Conservation (phyloP, 2,329 filamentous ascomycete genomes). For the Alternaria longipes region DNA sequence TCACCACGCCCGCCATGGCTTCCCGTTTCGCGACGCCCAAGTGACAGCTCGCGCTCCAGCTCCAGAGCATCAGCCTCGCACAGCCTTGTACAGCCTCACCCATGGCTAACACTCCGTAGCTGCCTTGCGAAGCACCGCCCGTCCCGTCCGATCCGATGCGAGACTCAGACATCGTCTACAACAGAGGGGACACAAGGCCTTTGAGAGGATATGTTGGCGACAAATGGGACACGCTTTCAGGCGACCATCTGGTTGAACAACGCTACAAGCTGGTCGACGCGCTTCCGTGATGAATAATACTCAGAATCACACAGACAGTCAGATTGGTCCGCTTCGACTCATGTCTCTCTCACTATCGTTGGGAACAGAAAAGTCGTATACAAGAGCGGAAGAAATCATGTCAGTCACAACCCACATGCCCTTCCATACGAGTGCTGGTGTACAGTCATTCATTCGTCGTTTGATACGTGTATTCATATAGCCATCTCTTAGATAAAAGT, state of each 20-base stretch:
- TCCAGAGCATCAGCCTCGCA: conserved; percentile 5
- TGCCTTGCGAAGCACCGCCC: conserved; percentile 10
- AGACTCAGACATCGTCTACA: neutral
- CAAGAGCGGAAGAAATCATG: neutral
- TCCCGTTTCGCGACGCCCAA: neutral
- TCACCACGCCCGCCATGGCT: neutral
- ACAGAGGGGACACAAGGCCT: neutral
- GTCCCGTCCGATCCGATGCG: neutral
- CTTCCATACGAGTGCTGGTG: neutral
- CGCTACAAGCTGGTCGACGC: too few relatives aligned
- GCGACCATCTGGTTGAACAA: too few relatives aligned
- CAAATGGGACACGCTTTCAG: neutral
- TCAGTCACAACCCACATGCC: neutral
- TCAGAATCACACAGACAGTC: neutral
- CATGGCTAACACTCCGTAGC: conserved; percentile 8
- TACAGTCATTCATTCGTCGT: neutral
- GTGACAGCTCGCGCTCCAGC: neutral
- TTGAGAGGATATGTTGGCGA: neutral
- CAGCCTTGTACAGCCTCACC: conserved; percentile 20
- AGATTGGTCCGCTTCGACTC: neutral
- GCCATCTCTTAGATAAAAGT: conserved; percentile 58
- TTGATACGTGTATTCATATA: neutral
- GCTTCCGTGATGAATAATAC: neutral
- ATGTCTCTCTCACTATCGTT: neutral
- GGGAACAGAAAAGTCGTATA: conserved; percentile 8